Percentiles rank a stretch among this genome's conserved stretches.
These are phyloP conservation scores for Fusarium pilosicola DNA, from an alignment of 2,329 filamentous ascomycete species.

Conservation along the genomic window DNA sequence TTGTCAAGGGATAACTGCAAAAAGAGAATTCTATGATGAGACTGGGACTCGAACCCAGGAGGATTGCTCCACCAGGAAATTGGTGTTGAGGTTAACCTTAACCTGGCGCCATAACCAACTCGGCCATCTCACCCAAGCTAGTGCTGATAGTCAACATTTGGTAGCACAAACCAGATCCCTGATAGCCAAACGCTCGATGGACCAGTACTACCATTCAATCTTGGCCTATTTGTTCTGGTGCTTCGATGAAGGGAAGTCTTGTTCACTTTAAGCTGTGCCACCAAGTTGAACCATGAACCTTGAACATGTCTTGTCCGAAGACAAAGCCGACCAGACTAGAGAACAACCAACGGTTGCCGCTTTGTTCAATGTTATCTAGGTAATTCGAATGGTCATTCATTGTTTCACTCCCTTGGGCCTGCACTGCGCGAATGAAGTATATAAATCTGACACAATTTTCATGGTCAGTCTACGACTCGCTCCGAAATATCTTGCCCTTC, in stretches of 20 bases:
- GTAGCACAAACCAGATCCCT: not conserved
- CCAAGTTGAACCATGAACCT: not conserved
- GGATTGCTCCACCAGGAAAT: constrained; percentile 34
- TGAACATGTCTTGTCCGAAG: not conserved
- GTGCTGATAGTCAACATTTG: fast-evolving
- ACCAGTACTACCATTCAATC: not conserved
- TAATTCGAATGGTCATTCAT: fast-evolving
- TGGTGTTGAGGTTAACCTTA: constrained; percentile 30
- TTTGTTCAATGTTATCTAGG: fast-evolving
- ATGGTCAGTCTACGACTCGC: not conserved
- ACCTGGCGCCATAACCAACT: constrained; percentile 34
- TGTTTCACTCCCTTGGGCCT: fast-evolving
- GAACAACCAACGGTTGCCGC: not conserved
- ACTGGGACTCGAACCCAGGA: constrained; percentile 33
- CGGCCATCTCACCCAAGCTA: constrained; percentile 32
- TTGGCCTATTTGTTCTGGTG: fast-evolving
- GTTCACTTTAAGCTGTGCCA: not conserved
- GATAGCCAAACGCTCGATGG: too few species aligned
- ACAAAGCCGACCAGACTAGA: not conserved
- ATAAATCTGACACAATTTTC: not conserved
- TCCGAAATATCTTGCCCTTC: too few species aligned
- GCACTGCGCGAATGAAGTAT: not conserved
- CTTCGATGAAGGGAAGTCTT: fast-evolving
- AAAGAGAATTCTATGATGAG: constrained; percentile 11
- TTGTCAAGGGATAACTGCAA: fast-evolving